These are phyloP conservation scores for Graphilbum fragrans DNA, from an alignment of 2,329 filamentous ascomycete species.

Conservation along the genomic window DNA sequence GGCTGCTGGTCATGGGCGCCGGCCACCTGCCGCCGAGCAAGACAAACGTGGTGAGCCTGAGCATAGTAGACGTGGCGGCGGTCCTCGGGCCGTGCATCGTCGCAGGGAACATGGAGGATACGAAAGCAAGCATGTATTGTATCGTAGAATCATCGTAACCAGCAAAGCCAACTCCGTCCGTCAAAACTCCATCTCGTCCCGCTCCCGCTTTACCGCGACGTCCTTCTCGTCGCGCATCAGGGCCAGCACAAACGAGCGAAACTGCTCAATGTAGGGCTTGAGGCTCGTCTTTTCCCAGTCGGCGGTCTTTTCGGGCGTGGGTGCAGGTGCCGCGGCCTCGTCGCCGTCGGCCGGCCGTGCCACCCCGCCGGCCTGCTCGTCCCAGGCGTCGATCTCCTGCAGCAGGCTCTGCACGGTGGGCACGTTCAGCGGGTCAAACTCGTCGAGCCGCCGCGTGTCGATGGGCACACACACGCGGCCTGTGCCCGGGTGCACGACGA, in stretches of 20 bases:
- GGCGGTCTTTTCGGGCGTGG: constrained; percentile 31
- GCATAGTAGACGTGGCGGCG: no score
- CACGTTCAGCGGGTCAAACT: constrained; percentile 80
- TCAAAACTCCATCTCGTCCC: constrained; percentile 45
- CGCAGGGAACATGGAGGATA: neutral
- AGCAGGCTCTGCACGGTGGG: constrained; percentile 78
- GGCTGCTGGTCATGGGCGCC: no score
- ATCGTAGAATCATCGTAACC: no score
- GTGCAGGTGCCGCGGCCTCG: constrained; percentile 9
- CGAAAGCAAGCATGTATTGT: neutral
- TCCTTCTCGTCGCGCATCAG: constrained; percentile 67
- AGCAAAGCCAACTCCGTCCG: no score
- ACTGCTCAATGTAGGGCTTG: constrained; percentile 85
- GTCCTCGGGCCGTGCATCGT: no score
- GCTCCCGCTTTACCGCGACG: constrained; percentile 40
- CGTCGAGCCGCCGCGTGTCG: constrained; percentile 58
- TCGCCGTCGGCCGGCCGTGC: constrained; percentile 21
- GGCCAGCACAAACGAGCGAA: constrained; percentile 65
- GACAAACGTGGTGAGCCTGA: no score
- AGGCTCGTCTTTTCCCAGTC: constrained; percentile 98
- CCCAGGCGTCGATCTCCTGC: constrained; percentile 76
- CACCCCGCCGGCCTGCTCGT: constrained; percentile 12
- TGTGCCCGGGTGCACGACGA: constrained; percentile 91
- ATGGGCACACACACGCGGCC: constrained; percentile 94
- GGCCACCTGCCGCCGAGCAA: no score